These are phyloP conservation scores for Cyclotella kingstonii DNA, from an alignment of 108 stramenopile genomes.

Conservation along the genomic window DNA sequence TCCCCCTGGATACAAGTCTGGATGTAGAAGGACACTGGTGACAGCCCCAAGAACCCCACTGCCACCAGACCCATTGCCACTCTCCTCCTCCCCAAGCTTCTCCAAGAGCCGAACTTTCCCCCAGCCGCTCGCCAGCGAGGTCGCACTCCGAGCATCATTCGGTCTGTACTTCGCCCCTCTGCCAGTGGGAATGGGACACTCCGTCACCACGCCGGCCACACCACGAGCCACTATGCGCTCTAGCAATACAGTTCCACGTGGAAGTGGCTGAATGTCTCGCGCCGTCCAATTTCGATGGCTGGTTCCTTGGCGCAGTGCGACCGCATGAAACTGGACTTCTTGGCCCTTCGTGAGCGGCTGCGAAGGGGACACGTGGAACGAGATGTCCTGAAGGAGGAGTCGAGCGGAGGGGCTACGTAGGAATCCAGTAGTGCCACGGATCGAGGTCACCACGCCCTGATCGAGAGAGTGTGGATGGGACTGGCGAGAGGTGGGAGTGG, in stretches of 20 bases:
- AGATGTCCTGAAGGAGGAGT: too few species aligned
- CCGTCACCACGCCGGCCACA: constrained; percentile 62
- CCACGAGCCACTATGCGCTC: constrained; percentile 58
- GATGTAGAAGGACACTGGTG: constrained; percentile 48
- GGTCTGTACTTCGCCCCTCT: constrained; percentile 28
- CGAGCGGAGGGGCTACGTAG: too few species aligned
- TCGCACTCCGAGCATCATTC: constrained; percentile 1
- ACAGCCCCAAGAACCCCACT: too few species aligned
- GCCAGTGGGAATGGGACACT: constrained; percentile 50
- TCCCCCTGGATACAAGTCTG: constrained; percentile 63
- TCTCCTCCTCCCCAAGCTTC: constrained; percentile 28
- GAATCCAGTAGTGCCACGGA: too few species aligned
- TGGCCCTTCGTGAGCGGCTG: constrained; percentile 58
- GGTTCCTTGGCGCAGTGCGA: too few species aligned
- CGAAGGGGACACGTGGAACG: too few species aligned
- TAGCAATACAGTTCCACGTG: constrained; percentile 66
- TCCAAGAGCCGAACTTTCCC: constrained; percentile 52
- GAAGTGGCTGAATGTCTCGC: constrained; percentile 56
- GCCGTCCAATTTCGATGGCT: constrained; percentile 49
- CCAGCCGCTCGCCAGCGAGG: constrained; percentile 11
- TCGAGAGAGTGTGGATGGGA: too few species aligned
- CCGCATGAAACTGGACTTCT: constrained; percentile 76
- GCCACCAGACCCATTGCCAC: too few species aligned
- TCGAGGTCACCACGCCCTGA: too few species aligned
- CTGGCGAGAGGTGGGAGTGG: too few species aligned